Evolutionary conservation across 148 eudicot species (phyloP), one percentile per base, ranked within the genome.

Genomic region (Chenopodium album): DNA sequence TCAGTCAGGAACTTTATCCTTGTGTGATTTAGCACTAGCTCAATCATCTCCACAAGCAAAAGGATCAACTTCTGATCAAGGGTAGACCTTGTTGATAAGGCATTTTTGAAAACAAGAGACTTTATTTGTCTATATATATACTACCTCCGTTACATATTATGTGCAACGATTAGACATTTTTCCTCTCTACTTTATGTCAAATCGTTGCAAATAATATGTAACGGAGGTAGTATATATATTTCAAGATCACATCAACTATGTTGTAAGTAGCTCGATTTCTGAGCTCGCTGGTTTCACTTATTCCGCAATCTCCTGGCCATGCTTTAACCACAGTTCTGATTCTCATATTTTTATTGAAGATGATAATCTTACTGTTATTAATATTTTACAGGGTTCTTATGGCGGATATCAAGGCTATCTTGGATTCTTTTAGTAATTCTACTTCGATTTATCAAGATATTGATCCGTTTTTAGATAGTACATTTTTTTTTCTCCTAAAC

Each of bases 1-100:
- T 89, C 91, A 94, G 65, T 92, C 98, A 2, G 98, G 98, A 37
- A 93, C 92, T 26, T 80, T 95, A 65, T 90, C 98, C 13, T 4
- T 78, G 62, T 89, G 87, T 47, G 98, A 95, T 78, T 83, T 95
- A 71, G 82, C 54, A 32, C 83, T 91, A 34, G 97, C 97, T 59
- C 99, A 95, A 83, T 90, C 91, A 47, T 76, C 86, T 67, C 75
- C 75, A 17, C 44, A 32, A 81, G 44, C 46, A 34, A 67, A 32
- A 67, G 17, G 54, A 29, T 11, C 68, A 0, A 19, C 44, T 67
- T 37, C 74, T 50, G 26, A 16, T 22, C 28, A n/a, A 7, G 37
- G 16, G 44, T n/a, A 48, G 73, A 65, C 41, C 77, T 22, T 60
- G 32, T 66, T 46, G 54, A 72, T 52, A 1, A 19, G 64, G 32